These are phyloP conservation scores for Eudorina sp. DNA, from an alignment of 139 green algal genomes.

Conservation along the genomic window DNA sequence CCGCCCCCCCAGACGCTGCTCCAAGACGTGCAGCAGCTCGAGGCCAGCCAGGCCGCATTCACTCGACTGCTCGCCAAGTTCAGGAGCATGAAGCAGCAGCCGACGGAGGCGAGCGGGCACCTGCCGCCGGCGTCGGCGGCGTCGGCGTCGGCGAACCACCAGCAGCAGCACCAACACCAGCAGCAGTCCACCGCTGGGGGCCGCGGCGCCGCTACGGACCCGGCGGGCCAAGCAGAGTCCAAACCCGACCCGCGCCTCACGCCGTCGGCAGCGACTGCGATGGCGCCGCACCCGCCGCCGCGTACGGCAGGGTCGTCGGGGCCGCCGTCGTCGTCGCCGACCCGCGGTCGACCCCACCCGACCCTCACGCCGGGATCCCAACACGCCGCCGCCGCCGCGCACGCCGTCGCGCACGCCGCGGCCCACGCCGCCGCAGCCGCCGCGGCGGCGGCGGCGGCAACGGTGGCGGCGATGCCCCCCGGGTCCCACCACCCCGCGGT, in stretches of 20 bases:
- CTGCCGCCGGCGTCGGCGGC: not conserved
- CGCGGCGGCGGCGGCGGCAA: not conserved
- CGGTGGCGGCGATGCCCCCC: not conserved
- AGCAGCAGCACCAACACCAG: not conserved
- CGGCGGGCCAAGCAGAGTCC: not conserved
- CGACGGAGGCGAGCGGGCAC: not conserved
- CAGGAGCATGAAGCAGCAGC: not conserved
- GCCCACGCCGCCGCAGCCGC: too few relatives aligned
- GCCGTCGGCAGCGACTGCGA: not conserved
- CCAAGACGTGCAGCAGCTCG: not conserved
- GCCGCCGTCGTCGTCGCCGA: too few relatives aligned
- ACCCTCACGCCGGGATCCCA: too few relatives aligned
- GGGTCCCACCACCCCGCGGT: not conserved
- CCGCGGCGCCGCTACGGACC: not conserved
- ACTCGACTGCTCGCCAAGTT: constrained; percentile 18
- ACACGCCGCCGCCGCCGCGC: too few relatives aligned
- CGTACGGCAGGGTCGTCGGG: too few relatives aligned
- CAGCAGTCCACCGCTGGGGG: not conserved
- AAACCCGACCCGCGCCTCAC: not conserved
- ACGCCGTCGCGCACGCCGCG: too few relatives aligned
- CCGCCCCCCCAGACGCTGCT: not conserved
- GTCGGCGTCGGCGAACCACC: not conserved
- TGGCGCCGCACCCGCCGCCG: too few relatives aligned
- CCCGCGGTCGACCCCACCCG: too few relatives aligned
- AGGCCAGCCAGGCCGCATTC: not conserved